A percentile compares a stretch with the other conserved stretches of the same genome.
phyloP scores from a whole-genome alignment of 495 filamentous ascomycete genomes.

The Penicillium chermesinum region DNA sequence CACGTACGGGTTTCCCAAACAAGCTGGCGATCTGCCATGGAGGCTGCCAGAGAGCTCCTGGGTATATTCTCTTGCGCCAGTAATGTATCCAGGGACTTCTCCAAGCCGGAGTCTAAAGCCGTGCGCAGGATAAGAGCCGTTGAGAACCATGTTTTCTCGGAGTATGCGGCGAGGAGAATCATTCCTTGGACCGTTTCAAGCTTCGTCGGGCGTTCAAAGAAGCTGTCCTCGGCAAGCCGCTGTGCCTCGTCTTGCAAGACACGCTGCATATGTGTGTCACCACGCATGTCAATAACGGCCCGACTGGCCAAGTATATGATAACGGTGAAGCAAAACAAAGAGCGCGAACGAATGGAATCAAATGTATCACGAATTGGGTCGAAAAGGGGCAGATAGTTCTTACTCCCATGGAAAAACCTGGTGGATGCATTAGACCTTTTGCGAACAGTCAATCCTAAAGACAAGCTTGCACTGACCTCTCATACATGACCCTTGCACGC shows the following conservation, averaged over 20 bases:
- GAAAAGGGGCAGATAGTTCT: constrained; percentile 37
- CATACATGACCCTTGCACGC: constrained; percentile 36
- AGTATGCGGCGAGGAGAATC: constrained; percentile 41
- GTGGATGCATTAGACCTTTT: neutral
- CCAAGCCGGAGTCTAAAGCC: constrained; percentile 37
- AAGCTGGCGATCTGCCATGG: constrained; percentile 36
- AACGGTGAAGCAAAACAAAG: constrained; percentile 41
- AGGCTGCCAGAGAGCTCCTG: constrained; percentile 36
- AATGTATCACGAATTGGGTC: constrained; percentile 43
- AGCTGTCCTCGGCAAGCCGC: constrained; percentile 39
- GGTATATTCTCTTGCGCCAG: constrained; percentile 32
- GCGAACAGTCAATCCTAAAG: neutral
- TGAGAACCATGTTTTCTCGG: constrained; percentile 44
- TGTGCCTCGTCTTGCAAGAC: constrained; percentile 43
- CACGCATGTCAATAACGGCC: constrained; percentile 32
- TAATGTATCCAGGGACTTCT: constrained; percentile 38
- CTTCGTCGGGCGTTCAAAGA: constrained; percentile 40
- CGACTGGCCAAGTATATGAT: constrained; percentile 41
- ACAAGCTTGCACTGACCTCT: constrained; percentile 23
- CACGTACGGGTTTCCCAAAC: constrained; percentile 42
- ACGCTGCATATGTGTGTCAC: constrained; percentile 39
- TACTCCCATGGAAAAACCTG: constrained; percentile 38
- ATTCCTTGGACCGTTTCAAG: constrained; percentile 42
- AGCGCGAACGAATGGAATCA: constrained; percentile 39
- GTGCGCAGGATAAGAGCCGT: constrained; percentile 41